A percentile compares a stretch with the other conserved stretches of the same genome.
phyloP scores from a whole-genome alignment of 768 basidiomycete species.

The Daedalea quercina region DNA sequence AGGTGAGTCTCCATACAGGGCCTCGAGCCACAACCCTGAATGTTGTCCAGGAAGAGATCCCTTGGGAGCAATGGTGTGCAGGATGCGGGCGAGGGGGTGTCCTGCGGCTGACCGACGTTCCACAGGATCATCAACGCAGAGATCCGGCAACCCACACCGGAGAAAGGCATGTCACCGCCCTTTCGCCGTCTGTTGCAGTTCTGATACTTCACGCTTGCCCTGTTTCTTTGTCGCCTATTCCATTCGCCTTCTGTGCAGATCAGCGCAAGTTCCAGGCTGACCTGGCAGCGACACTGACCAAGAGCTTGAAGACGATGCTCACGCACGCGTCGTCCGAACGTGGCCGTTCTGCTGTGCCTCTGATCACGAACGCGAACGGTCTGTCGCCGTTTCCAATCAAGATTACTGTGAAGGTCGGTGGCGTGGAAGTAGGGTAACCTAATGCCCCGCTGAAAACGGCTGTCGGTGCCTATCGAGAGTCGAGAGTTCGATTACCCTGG shows the following conservation, averaged over 20 bases:
- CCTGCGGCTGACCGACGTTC: not conserved
- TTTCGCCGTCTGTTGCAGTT: not conserved
- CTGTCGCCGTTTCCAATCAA: conserved; percentile 81
- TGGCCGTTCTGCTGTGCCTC: conserved; percentile 69
- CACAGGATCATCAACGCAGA: conserved; percentile 76
- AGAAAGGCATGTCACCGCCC: conserved; percentile 37
- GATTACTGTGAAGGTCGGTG: conserved; percentile 62
- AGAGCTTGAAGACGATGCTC: conserved; percentile 65
- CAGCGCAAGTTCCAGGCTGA: conserved; percentile 46
- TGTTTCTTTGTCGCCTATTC: conserved; percentile 20
- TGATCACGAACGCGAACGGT: conserved; percentile 62
- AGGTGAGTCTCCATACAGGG: conserved; percentile 23
- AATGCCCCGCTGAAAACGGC: not conserved
- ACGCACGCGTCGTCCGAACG: conserved; percentile 73
- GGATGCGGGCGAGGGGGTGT: not conserved
- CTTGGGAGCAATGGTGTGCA: conserved; percentile 80
- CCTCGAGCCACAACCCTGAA: conserved; percentile 23
- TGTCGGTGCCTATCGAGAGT: not conserved
- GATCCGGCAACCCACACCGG: conserved; percentile 62
- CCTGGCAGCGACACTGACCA: conserved; percentile 56
- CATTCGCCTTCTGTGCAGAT: conserved; percentile 28
- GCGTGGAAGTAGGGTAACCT: conserved; percentile 45
- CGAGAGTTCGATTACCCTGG: no score
- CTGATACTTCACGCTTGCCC: not conserved
- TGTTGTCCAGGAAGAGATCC: conserved; percentile 58